These are phyloP conservation scores for Fusarium sublunatum DNA, from an alignment of 2,329 filamentous ascomycete species.

Conservation along the genomic window DNA sequence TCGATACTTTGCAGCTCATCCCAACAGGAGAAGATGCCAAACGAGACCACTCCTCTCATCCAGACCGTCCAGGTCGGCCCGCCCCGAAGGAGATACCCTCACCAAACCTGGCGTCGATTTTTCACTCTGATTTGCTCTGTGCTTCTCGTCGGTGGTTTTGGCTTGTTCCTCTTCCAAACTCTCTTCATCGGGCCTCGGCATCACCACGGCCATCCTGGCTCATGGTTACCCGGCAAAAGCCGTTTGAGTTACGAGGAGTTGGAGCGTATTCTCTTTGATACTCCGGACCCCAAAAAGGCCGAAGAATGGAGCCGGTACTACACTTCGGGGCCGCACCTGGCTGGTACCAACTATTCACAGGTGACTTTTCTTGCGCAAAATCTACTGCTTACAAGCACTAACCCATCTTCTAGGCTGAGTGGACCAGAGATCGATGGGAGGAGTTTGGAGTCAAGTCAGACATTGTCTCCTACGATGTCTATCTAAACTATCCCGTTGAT, in stretches of 20 bases:
- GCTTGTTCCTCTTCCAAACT: constrained; percentile 62
- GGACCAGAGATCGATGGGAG: constrained; percentile 80
- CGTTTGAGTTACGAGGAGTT: constrained; percentile 60
- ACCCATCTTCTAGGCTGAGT: constrained; percentile 65
- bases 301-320: constrained; percentile 84
- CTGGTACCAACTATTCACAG: constrained; percentile 81
- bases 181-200: constrained; percentile 55
- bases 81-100: constrained; percentile 65
- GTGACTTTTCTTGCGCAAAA: constrained; percentile 44
- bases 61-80: constrained; percentile 68
- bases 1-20: constrained; percentile 15
- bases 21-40: constrained; percentile 50
- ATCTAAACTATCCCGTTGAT: constrained; percentile 80
- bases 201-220: constrained; percentile 49
- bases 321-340: constrained; percentile 78
- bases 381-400: neutral
- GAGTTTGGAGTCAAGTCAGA: constrained; percentile 74
- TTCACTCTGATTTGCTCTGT: constrained; percentile 71
- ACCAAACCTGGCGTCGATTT: constrained; percentile 71
- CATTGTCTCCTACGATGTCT: constrained; percentile 79
- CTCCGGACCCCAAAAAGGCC: constrained; percentile 66
- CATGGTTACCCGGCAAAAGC: constrained; percentile 45
- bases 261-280: constrained; percentile 67
- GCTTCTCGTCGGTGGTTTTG: constrained; percentile 62
- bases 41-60: constrained; percentile 75